Evolutionary conservation across 2,329 filamentous ascomycete species (phyloP), one percentile per base, ranked within the genome.

Genomic region (Penicillium sp.): DNA sequence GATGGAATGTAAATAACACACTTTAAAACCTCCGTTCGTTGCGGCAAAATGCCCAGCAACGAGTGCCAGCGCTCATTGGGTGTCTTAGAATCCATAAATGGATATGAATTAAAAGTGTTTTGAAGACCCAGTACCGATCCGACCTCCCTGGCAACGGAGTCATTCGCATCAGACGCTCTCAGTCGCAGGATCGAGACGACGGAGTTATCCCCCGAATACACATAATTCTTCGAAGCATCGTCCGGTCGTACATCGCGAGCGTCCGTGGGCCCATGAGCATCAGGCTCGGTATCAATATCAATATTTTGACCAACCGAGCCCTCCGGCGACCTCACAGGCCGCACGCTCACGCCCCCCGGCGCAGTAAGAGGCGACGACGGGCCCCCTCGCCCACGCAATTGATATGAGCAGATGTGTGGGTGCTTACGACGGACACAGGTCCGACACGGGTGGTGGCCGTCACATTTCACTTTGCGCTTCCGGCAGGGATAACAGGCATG

Each of bases 391-490:
- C n/a, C n/a, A n/a, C n/a, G n/a, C n/a, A n/a, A n/a, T n/a, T n/a
- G n/a, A n/a, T n/a, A n/a, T n/a, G n/a, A n/a, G n/a, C n/a, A n/a
- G n/a, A n/a, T n/a, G n/a, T n/a, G n/a, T n/a, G n/a, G n/a, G n/a
- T n/a, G n/a, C n/a, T n/a, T n/a, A n/a, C n/a, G n/a, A n/a, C n/a
- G n/a, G n/a, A n/a, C n/a, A 43, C 66, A 68, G 0, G 61, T 67
- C 15, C 50, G 52, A 47, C 66, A 68, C 9, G 66, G 66, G 5
- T 61, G 54, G 2, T 18, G 42, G 2, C 60, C 61, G 35, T 69
- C 65, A 33, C 67, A 70, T 50, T 68, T 68, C 10, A 69, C 66
- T 43, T 70, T 68, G n/a, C 67, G 61, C 47, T 67, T 63, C 13
- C 61, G 60, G 48, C 66, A n/a, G 4, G 66, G 65, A 49, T 69